Percentiles rank a stretch among this genome's conserved stretches.
Conservation (phyloP, 495 filamentous ascomycete genomes). For the Hamigera avellanea region DNA sequence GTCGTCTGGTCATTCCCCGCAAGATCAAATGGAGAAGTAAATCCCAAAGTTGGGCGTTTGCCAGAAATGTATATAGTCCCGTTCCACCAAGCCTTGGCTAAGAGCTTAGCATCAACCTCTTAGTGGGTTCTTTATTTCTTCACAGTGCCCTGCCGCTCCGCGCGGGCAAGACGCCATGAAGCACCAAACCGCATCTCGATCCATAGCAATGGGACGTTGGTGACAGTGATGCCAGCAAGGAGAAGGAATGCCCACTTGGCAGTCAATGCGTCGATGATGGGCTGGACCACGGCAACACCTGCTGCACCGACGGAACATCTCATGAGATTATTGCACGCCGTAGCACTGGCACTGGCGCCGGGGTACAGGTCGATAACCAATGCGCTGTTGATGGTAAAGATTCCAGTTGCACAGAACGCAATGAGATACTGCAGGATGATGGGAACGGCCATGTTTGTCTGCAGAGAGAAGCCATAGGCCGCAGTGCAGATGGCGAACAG, state of each 20-base stretch:
- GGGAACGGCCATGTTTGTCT: constrained; percentile 36
- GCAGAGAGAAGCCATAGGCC: constrained; percentile 18
- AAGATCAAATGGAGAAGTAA: no score
- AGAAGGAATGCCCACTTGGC: constrained; percentile 50
- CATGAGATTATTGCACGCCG: constrained; percentile 61
- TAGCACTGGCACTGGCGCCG: constrained; percentile 48
- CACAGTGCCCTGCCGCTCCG: constrained; percentile 4
- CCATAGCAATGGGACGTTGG: constrained; percentile 24
- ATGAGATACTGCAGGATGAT: constrained; percentile 46
- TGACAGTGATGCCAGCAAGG: constrained; percentile 33
- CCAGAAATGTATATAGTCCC: no score
- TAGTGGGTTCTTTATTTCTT: not conserved
- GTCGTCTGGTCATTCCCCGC: no score
- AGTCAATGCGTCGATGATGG: constrained; percentile 50
- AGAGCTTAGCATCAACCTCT: no score
- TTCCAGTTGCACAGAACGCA: constrained; percentile 26
- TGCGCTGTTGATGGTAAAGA: constrained; percentile 46
- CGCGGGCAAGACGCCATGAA: constrained; percentile 26
- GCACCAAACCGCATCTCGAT: constrained; percentile 34
- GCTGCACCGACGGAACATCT: constrained; percentile 57
- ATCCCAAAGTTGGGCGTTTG: no score
- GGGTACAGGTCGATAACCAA: constrained; percentile 59
- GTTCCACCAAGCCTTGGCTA: no score
- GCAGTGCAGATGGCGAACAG: constrained; percentile 23
- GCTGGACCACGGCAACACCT: constrained; percentile 48